A percentile compares a stretch with the other conserved stretches of the same genome.
Conservation (phyloP, 2,329 filamentous ascomycete species). For the Phyllosticta citribraziliensis region DNA sequence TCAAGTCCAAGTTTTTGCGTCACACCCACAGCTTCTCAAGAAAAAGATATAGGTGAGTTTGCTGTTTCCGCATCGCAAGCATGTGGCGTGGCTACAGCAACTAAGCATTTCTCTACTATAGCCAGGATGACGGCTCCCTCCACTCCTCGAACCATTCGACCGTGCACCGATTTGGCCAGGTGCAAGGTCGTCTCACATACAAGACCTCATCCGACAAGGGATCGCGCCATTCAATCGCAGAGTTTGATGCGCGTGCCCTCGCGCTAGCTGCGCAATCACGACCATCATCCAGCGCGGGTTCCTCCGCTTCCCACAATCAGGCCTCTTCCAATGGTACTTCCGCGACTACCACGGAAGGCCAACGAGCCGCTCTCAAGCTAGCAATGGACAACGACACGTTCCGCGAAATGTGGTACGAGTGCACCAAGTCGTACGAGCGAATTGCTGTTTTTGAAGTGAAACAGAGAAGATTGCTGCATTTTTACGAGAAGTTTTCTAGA, state of each 20-base stretch:
- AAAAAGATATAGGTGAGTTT: background rate
- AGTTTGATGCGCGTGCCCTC: conserved; percentile 2
- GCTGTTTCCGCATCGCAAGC: background rate
- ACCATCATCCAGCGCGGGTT: conserved; percentile 4
- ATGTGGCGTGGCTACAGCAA: background rate
- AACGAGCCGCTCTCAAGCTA: conserved; percentile 3
- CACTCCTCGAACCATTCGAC: background rate
- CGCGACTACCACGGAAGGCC: background rate
- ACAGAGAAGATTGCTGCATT: conserved; percentile 3
- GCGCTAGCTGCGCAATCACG: conserved; percentile 1
- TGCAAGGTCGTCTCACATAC: conserved; percentile 2
- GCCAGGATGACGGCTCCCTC: background rate
- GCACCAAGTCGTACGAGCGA: conserved; percentile 3
- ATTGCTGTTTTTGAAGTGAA: conserved; percentile 7
- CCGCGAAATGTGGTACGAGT: conserved; percentile 4
- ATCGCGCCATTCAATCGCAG: conserved; percentile 1
- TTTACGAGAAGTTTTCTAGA: conserved; percentile 5
- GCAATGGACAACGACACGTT: conserved; percentile 2
- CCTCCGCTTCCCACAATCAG: conserved; percentile 4
- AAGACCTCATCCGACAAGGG: conserved; percentile 5
- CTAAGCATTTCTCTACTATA: background rate
- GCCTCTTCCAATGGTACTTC: background rate
- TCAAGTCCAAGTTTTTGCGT: conserved; percentile 5
- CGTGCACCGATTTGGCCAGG: conserved; percentile 2
- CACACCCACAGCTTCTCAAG: background rate